Evolutionary conservation across 225 moss, liverwort and hornwort species (phyloP), one percentile per base, ranked within the genome.

Genomic region (Sphagnum contortum): DNA sequence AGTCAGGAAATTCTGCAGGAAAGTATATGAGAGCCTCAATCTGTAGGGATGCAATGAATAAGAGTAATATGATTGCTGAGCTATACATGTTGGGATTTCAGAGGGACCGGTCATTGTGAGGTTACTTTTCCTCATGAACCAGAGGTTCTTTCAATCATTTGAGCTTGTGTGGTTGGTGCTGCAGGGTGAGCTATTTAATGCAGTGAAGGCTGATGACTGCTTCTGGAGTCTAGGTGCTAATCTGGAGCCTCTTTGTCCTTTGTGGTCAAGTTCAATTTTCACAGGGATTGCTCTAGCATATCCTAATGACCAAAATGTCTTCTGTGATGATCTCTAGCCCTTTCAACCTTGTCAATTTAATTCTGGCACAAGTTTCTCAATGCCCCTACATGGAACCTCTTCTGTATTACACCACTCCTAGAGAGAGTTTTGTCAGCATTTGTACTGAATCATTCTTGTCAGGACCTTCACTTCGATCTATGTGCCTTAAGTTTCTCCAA

Each of bases 151-250:
- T 44, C 44, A 13, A 44, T 13, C 11, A 44, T 44, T 13, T 58
- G 12, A 58, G 58, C 29, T 55, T 64, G 29, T 29, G 29, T 29
- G 29, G 29, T 44, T 14, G 13, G 10, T 68, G 75, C 55, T 57
- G 76, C 83, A 94, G 92, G 96, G 96, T 68, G 87, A 81, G 54
- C 75, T 96, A 3, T 87, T 63, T 73, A 84, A 83, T 74, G 74
- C 81, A 56, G 72, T 96, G 75, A 83, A 84, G 67, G 74, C 88
- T 57, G 92, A 96, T 59, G 96, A 96, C 73, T 83, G 81, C 69
- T 83, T 96, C n/a, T 96, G 96, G 96, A 90, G 88, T 81, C 74
- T 96, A 87, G 94, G 94, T 94, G 74, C 69, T 4, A 61, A 10
- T 60, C 47, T 9, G 55, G 9, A 9, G 55, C 9, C 9, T 9